phyloP scores from a whole-genome alignment of 169 alveolate genomes.

The Plasmodium vinckei region DNA sequence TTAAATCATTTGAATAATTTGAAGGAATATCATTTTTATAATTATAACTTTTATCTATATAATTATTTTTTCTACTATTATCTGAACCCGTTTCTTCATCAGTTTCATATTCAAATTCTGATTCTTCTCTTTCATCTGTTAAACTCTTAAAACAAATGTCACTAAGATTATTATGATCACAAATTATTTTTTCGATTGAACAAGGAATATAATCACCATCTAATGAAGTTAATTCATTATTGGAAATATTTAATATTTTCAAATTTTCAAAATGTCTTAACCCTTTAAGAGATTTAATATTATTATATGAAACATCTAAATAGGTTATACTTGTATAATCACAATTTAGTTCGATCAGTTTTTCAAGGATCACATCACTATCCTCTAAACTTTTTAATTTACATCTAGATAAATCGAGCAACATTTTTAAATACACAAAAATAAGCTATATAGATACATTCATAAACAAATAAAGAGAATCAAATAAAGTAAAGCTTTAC shows the following conservation, averaged over 20 bases:
- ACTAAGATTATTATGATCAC: constrained; percentile 24
- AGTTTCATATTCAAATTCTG: background rate
- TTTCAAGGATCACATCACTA: constrained; percentile 49
- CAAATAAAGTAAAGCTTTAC: background rate
- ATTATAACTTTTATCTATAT: constrained; percentile 4
- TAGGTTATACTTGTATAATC: constrained; percentile 64
- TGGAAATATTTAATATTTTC: constrained; percentile 27
- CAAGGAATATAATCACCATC: constrained; percentile 62
- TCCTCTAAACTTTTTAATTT: constrained; percentile 52
- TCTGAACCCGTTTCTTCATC: background rate
- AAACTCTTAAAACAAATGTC: constrained; percentile 55
- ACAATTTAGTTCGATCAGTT: constrained; percentile 32
- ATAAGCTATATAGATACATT: background rate
- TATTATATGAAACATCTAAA: constrained; percentile 47
- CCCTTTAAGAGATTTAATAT: constrained; percentile 32
- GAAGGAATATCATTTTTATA: background rate
- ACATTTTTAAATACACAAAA: constrained; percentile 6
- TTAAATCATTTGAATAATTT: constrained; percentile 1
- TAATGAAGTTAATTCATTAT: constrained; percentile 27
- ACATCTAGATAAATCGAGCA: constrained; percentile 56
- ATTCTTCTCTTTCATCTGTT: background rate
- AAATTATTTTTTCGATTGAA: constrained; percentile 37
- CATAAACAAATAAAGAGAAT: background rate
- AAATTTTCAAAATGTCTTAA: constrained; percentile 50
- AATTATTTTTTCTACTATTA: constrained; percentile 15